Conservation (phyloP, 306 rosid species). For the Pyrus pyrifolia region DNA sequence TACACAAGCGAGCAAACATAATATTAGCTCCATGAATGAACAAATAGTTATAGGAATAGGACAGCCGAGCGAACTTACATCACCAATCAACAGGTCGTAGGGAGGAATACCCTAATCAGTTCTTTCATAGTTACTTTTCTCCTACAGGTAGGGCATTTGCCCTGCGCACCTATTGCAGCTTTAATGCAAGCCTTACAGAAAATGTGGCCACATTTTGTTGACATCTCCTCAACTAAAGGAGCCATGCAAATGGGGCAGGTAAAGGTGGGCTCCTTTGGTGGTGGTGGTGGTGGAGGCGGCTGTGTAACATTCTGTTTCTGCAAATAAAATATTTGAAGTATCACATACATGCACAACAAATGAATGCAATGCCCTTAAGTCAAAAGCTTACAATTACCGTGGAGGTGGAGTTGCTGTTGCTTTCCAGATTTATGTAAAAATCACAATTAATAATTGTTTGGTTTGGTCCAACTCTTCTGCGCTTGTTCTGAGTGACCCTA, state of each 20-base stretch:
- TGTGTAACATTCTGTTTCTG: constrained; percentile 31
- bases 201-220: constrained; percentile 91
- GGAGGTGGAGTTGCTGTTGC: constrained; percentile 50
- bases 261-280: constrained; percentile 67
- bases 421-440: constrained; percentile 61
- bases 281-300: constrained; percentile 45
- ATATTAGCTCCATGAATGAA: neutral
- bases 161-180: constrained; percentile 34
- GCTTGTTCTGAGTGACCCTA: constrained; percentile 42
- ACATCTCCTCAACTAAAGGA: constrained; percentile 50
- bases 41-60: neutral
- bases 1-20: neutral
- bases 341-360: neutral
- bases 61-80: constrained; percentile 22
- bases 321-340: constrained; percentile 6
- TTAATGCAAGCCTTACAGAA: constrained; percentile 70
- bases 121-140: constrained; percentile 46
- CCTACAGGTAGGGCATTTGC: constrained; percentile 80
- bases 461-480: constrained; percentile 41
- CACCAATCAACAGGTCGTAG: constrained; percentile 37
- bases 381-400: constrained; percentile 37
- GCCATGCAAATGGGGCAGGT: constrained; percentile 78
- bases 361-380: neutral
- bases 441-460: constrained; percentile 45
- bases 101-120: constrained; percentile 73